Percentiles rank a stretch among this genome's conserved stretches.
phyloP scores from a whole-genome alignment of 108 stramenopile genomes.

The Cylindrotheca closterium region DNA sequence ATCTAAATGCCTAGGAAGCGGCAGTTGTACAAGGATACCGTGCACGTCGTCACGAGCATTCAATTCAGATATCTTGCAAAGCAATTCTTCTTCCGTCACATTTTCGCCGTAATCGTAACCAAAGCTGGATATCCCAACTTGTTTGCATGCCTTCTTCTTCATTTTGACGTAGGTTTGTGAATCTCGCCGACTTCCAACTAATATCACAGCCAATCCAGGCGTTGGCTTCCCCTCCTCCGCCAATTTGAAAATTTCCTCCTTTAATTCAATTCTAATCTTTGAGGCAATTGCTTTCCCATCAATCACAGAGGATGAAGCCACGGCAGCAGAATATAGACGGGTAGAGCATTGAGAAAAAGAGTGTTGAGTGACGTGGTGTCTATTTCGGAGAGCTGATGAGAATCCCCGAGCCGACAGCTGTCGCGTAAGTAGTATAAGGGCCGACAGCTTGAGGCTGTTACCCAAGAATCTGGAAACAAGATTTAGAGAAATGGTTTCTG shows the following conservation, averaged over 20 bases:
- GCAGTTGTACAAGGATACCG: conserved; percentile 97
- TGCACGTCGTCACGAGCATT: conserved; percentile 85
- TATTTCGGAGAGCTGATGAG: neutral
- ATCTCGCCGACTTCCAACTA: conserved; percentile 90
- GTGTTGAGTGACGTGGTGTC: neutral
- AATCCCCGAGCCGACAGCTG: neutral
- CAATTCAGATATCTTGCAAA: conserved; percentile 67
- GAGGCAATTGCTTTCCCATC: conserved; percentile 84
- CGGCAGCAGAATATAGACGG: neutral
- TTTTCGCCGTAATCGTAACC: conserved; percentile 76
- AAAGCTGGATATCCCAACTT: conserved; percentile 80
- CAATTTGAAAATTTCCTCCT: conserved; percentile 33
- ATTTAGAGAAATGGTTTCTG: neutral
- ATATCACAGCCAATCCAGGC: conserved; percentile 94
- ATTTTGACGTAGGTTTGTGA: conserved; percentile 96
- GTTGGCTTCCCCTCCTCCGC: conserved; percentile 5
- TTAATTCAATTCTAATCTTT: conserved; percentile 67
- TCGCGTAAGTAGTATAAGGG: neutral
- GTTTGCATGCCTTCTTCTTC: conserved; percentile 96
- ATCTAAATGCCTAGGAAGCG: conserved; percentile 88
- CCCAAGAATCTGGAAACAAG: neutral
- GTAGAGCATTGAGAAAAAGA: neutral
- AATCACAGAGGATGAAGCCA: conserved; percentile 41
- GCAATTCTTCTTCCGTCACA: conserved; percentile 80
- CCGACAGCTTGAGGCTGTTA: neutral